Conservation (phyloP, 2,329 filamentous ascomycete genomes). For the Arachnopeziza araneosa region DNA sequence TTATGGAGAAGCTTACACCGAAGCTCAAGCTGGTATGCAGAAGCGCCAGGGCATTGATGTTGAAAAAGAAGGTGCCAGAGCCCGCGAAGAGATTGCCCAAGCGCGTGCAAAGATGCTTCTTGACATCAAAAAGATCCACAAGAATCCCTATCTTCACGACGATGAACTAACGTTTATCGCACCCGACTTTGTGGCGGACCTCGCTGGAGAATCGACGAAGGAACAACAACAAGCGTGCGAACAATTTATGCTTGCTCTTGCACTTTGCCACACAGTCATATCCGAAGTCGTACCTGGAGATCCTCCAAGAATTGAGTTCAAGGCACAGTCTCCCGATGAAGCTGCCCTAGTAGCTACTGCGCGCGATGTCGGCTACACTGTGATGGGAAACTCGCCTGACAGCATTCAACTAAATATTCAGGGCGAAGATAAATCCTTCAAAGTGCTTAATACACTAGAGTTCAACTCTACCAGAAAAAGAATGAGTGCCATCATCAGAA, state of each 20-base stretch:
- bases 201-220: conserved; percentile 69
- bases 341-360: conserved; percentile 91
- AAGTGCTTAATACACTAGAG: conserved; percentile 88
- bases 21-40: conserved; percentile 94
- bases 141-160: conserved; percentile 88
- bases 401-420: conserved; percentile 82
- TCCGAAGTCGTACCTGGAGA: conserved; percentile 87
- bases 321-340: conserved; percentile 95
- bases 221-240: conserved; percentile 75
- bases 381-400: conserved; percentile 73
- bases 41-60: conserved; percentile 83
- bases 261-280: conserved; percentile 95
- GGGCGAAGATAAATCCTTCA: conserved; percentile 79
- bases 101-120: conserved; percentile 69
- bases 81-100: conserved; percentile 70
- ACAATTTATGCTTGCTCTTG: conserved; percentile 89
- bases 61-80: conserved; percentile 69
- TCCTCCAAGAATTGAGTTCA: conserved; percentile 86
- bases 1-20: conserved; percentile 96
- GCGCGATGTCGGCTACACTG: conserved; percentile 90
- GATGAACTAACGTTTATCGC: conserved; percentile 90
- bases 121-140: conserved; percentile 67
- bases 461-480: conserved; percentile 96
- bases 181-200: conserved; percentile 79
- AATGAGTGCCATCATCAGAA: conserved; percentile 94